Percentiles rank a stretch among this genome's conserved stretches.
These are phyloP conservation scores for Umbelopsis sp. DNA, from an alignment of 192 early-diverging fungal species.

Conservation along the genomic window DNA sequence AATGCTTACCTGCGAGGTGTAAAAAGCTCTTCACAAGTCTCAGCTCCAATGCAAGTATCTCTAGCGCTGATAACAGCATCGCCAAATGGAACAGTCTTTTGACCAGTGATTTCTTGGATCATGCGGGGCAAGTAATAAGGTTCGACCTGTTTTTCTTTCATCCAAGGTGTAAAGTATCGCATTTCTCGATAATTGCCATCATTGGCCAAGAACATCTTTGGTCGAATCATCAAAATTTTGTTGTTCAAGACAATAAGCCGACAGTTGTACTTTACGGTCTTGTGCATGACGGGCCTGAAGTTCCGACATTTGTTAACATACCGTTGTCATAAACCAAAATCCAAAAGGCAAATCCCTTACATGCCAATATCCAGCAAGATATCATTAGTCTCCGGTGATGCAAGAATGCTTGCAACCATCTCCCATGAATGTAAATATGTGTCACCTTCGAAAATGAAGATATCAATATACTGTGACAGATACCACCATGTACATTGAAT, in stretches of 20 bases:
- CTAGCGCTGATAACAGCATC: conserved; percentile 85
- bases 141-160: conserved; percentile 63
- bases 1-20: conserved; percentile 75
- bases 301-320: neutral
- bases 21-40: conserved; percentile 98
- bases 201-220: conserved; percentile 96
- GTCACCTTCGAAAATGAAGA: conserved; percentile 60
- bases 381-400: conserved; percentile 61
- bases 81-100: conserved; percentile 84
- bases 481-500: neutral
- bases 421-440: conserved; percentile 96
- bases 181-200: conserved; percentile 98
- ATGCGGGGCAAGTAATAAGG: conserved; percentile 80
- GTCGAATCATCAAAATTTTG: conserved; percentile 90
- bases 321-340: neutral
- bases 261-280: conserved; percentile 95
- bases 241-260: conserved; percentile 84
- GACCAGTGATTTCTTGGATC: conserved; percentile 80
- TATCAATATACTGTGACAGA: neutral
- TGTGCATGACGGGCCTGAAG: conserved; percentile 86
- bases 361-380: conserved; percentile 96
- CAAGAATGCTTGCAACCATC: conserved; percentile 76
- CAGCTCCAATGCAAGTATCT: conserved; percentile 90
- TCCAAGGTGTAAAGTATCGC: conserved; percentile 95
- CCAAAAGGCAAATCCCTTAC: conserved; percentile 51